These are phyloP conservation scores for Psidium friedrichsthalianum DNA, from an alignment of 345 rosid species.

Conservation along the genomic window DNA sequence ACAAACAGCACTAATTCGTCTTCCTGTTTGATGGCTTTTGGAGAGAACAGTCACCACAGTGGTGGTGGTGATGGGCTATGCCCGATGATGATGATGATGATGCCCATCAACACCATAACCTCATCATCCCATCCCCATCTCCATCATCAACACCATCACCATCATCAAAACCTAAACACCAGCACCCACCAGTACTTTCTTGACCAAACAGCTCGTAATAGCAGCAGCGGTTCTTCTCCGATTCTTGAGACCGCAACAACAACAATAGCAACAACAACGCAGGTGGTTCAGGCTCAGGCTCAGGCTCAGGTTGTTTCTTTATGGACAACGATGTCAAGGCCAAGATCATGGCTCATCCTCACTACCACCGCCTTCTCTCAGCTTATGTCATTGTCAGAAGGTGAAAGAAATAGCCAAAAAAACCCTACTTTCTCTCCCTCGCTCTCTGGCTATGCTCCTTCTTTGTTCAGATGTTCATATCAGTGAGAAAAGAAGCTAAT, in stretches of 20 bases:
- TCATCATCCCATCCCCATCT: conserved; percentile 16
- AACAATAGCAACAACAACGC: neutral
- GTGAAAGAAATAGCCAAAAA: conserved; percentile 14
- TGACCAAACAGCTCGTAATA: conserved; percentile 19
- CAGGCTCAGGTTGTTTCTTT: conserved; percentile 26
- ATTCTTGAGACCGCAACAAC: conserved; percentile 29
- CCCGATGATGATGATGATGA: conserved; percentile 57
- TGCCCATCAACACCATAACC: conserved; percentile 15
- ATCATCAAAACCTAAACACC: conserved; percentile 14
- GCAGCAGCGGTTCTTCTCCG: conserved; percentile 14
- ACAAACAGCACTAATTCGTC: conserved; percentile 39
- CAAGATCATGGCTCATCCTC: conserved; percentile 98
- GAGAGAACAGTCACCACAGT: conserved; percentile 39
- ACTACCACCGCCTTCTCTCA: conserved; percentile 81
- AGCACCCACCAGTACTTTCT: conserved; percentile 19
- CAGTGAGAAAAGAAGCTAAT: neutral
- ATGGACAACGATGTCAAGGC: conserved; percentile 69
- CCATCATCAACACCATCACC: conserved; percentile 22
- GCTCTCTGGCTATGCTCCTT: neutral
- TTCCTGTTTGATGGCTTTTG: conserved; percentile 58
- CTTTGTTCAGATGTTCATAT: neutral
- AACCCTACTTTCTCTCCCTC: neutral
- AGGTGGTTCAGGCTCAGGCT: neutral
- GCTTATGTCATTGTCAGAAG: conserved; percentile 96
- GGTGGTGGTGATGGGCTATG: conserved; percentile 26